Evolutionary conservation across 805 yeast species (phyloP), one percentile per base, ranked within the genome.

Genomic region (Starmerella davenportii): DNA sequence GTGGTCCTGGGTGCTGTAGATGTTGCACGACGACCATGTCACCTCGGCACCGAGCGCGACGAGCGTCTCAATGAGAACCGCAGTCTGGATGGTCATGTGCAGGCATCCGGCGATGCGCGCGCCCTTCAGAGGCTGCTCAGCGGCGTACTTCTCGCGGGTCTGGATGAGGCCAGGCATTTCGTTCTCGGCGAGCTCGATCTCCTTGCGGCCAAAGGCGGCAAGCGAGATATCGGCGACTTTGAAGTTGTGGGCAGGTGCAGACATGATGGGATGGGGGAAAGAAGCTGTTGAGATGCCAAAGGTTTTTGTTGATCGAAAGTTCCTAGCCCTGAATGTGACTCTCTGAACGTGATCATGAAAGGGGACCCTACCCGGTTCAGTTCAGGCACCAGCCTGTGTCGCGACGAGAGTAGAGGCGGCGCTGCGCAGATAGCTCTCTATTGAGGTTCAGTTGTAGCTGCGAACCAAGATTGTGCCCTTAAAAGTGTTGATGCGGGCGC

Each of bases 111-210:
- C 96, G 58, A 87, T 76, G 70, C 95, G 78, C 52, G 98, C 96
- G 57, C 96, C 98, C 66, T 80, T 79, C 65, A 87, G 76, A 51
- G 96, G 96, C 69, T 87, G 95, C 46, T 73, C 75, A 37, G 69
- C 67, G 54, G 92, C 95, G 70, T 85, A 90, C 65, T 77, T 75
- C 63, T 70, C 72, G 70, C 98, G 80, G 69, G 85, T 87, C 68
- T 85, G 79, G 92, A 90, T 87, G 61, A 87, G 74, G 74, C 98
- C 95, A 54, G 95, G 95, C 95, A 85, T 82, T 69, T 87, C 96
- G 64, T 87, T 87, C 72, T 87, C 98, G 52, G 96, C 90, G 62
- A 87, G 74, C 69, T 87, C 95, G 58, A 87, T 90, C 68, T 87
- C 98, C 68, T 87, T 90, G 74, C 98, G 84, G 69, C 98, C 98